These are phyloP conservation scores for Massospora cicadina DNA, from an alignment of 371 early-diverging fungal species.

Conservation along the genomic window DNA sequence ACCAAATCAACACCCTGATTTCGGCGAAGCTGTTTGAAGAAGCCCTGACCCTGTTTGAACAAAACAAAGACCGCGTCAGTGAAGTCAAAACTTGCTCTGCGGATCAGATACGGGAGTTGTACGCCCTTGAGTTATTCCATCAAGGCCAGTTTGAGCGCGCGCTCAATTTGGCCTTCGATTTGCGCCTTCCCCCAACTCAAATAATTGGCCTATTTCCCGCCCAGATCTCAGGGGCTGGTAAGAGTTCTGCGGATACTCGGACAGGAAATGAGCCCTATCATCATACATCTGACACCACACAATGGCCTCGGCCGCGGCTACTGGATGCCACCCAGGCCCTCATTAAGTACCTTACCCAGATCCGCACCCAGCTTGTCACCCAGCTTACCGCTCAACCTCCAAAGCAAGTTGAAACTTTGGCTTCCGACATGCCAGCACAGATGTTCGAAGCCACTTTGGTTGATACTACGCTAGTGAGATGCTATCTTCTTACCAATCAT, in stretches of 20 bases:
- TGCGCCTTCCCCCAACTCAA: slow-evolving; percentile 66
- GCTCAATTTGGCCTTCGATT: slow-evolving; percentile 48
- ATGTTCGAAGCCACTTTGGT: slow-evolving; percentile 31
- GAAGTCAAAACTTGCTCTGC: slow-evolving; percentile 12
- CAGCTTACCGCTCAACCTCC: slow-evolving; percentile 14
- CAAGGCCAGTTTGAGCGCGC: slow-evolving; percentile 62
- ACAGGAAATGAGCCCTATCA: slow-evolving; percentile 4
- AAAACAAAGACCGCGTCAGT: slow-evolving; percentile 7
- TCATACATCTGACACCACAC: not conserved
- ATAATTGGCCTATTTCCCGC: slow-evolving; percentile 69
- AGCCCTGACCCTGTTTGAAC: slow-evolving; percentile 15
- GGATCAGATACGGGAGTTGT: slow-evolving; percentile 50
- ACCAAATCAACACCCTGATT: slow-evolving; percentile 48
- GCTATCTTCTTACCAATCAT: slow-evolving; percentile 58
- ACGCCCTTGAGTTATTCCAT: slow-evolving; percentile 68
- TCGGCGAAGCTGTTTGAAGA: slow-evolving; percentile 6
- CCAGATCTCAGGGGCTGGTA: slow-evolving; percentile 27
- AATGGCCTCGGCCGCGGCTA: slow-evolving; percentile 12
- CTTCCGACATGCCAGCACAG: slow-evolving; percentile 7
- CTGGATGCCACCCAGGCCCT: slow-evolving; percentile 41
- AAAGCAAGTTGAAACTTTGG: not conserved
- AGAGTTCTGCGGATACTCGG: slow-evolving; percentile 11
- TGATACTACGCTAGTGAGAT: slow-evolving; percentile 75
- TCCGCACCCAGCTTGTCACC: slow-evolving; percentile 37
- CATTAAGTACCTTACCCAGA: slow-evolving; percentile 50